Conservation (phyloP, 495 filamentous ascomycete species). For the Amphirosellinia nigrospora region DNA sequence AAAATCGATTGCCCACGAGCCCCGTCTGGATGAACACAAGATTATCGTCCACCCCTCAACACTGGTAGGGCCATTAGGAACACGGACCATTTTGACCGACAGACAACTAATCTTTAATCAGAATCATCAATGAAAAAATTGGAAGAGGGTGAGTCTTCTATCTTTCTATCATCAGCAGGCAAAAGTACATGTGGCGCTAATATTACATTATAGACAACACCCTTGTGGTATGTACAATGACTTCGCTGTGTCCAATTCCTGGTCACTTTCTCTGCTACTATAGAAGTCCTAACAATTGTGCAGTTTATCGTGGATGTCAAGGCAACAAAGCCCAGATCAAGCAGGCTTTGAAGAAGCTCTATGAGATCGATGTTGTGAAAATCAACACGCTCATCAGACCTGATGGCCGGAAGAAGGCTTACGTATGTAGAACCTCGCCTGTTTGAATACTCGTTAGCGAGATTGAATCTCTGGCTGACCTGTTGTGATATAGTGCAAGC, state of each 20-base stretch:
- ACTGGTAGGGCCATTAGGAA: too few species aligned
- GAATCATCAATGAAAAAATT: constrained; percentile 99
- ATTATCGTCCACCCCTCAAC: constrained; percentile 87
- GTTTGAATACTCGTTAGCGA: too few species aligned
- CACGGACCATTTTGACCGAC: too few species aligned
- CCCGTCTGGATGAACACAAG: constrained; percentile 91
- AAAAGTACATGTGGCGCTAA: too few species aligned
- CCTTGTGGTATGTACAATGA: constrained; percentile 60
- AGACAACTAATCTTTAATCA: too few species aligned
- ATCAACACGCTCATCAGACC: constrained; percentile 95
- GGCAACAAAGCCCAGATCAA: constrained; percentile 99
- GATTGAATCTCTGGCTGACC: too few species aligned
- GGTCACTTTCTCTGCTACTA: not conserved
- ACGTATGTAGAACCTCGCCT: too few species aligned
- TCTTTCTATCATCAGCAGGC: too few species aligned
- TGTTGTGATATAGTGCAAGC: too few species aligned
- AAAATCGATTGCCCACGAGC: constrained; percentile 87
- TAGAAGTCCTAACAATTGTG: not conserved
- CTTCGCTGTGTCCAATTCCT: not conserved
- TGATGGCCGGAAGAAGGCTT: constrained; percentile 82
- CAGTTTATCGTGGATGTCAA: constrained; percentile 96
- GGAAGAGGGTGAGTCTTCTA: too few species aligned
- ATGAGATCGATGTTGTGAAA: constrained; percentile 97
- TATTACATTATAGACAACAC: too few species aligned
- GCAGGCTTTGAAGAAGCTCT: constrained; percentile 96